Evolutionary conservation across 257 asterid genomes (phyloP).

Genomic region (Penstemon barbatus): DNA sequence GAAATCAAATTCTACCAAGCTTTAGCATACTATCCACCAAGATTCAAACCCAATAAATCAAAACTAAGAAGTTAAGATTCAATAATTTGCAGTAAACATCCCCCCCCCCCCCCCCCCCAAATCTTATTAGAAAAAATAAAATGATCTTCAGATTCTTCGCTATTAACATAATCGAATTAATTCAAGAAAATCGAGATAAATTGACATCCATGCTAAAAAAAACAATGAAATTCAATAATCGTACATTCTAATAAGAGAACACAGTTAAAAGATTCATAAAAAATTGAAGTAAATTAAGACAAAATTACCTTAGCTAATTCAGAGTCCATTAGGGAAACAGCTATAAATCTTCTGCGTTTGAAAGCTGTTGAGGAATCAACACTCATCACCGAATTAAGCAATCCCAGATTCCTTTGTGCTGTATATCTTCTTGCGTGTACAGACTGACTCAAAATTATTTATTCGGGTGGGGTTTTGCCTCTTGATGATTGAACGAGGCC

Average conservation of each 20-base stretch:
- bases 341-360: constrained; percentile 62
- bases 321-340: constrained; percentile 65
- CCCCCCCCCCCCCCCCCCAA: too few species aligned
- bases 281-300: background rate
- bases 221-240: background rate
- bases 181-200: constrained; percentile 9
- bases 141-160: background rate
- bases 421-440: too few species aligned
- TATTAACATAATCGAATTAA: background rate
- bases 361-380: constrained; percentile 53
- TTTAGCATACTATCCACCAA: constrained; percentile 22
- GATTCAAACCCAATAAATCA: constrained; percentile 23
- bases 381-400: constrained; percentile 49
- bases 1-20: background rate
- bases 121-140: background rate
- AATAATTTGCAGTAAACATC: background rate
- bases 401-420: constrained; percentile 5
- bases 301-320: constrained; percentile 61
- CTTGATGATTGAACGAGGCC: too few species aligned
- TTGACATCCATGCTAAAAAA: background rate
- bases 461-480: too few species aligned
- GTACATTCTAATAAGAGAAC: background rate
- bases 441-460: too few species aligned
- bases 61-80: background rate
- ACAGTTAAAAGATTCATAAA: background rate